Evolutionary conservation across 495 filamentous ascomycete genomes (phyloP).

Genomic region (Aspergillus taichungensis): DNA sequence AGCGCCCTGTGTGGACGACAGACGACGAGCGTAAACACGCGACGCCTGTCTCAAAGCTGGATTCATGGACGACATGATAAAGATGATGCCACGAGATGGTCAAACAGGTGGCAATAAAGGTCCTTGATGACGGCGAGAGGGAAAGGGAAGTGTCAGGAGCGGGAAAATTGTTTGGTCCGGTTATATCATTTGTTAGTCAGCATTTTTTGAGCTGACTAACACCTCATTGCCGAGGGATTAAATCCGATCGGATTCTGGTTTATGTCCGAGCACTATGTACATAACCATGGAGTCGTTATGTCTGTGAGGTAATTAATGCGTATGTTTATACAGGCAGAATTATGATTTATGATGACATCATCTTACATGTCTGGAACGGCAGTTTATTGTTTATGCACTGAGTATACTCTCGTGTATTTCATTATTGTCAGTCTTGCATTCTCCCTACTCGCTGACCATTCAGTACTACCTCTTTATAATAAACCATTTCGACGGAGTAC

Average conservation of each 20-base stretch:
- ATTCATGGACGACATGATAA: constrained; percentile 62
- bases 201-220: constrained; percentile 20
- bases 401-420: too few species aligned
- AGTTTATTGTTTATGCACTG: too few species aligned
- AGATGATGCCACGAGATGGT: constrained; percentile 15
- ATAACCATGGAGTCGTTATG: too few species aligned
- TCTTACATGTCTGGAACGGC: too few species aligned
- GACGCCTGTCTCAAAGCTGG: constrained; percentile 73
- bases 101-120: constrained; percentile 9
- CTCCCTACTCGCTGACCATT: too few species aligned
- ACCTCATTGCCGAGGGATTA: constrained; percentile 8
- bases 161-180: constrained; percentile 19
- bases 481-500: too few species aligned
- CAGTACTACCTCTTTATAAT: too few species aligned
- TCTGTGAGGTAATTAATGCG: too few species aligned
- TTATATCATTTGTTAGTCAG: constrained; percentile 23
- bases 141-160: constrained; percentile 1
- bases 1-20: constrained; percentile 33
- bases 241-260: neutral
- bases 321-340: too few species aligned
- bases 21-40: constrained; percentile 51
- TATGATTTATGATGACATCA: too few species aligned
- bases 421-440: too few species aligned
- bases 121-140: constrained; percentile 3
- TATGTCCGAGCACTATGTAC: too few species aligned